Evolutionary conservation across 1,284 basidiomycete genomes (phyloP).

Genomic region (Naganishia sp.): DNA sequence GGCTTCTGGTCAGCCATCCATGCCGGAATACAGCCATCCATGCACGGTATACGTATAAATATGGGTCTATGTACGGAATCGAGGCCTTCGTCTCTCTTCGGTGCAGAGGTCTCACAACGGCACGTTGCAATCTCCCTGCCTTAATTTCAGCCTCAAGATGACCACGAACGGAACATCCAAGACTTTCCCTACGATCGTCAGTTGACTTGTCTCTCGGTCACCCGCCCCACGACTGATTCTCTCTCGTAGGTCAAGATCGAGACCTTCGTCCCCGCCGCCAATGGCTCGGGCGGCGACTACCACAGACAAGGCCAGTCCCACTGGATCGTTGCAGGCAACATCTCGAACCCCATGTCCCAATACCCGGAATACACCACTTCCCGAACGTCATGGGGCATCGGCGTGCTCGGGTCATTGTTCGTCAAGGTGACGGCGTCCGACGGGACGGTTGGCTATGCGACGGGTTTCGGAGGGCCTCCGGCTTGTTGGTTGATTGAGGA

Average conservation of each 20-base stretch:
- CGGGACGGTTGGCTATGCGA: conserved; percentile 58
- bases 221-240: not conserved
- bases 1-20: too few relatives aligned
- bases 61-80: too few relatives aligned
- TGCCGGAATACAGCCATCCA: too few relatives aligned
- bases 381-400: conserved; percentile 56
- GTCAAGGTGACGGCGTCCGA: conserved; percentile 58
- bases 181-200: conserved; percentile 48
- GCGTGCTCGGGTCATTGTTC: conserved; percentile 57
- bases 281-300: conserved; percentile 60
- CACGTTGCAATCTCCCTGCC: not conserved
- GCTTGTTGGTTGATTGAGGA: conserved; percentile 62
- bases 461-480: conserved; percentile 60
- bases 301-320: conserved; percentile 54
- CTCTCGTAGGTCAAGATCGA: conserved; percentile 48
- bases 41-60: too few relatives aligned
- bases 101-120: not conserved
- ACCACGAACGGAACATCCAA: conserved; percentile 31
- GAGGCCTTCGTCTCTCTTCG: too few relatives aligned
- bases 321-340: conserved; percentile 54
- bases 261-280: conserved; percentile 54
- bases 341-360: conserved; percentile 57
- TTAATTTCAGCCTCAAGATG: conserved; percentile 1
- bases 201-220: conserved; percentile 17
- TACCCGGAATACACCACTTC: conserved; percentile 57